Conservation (phyloP, 2,329 filamentous ascomycete genomes). For the Sordariomycetes sp. region DNA sequence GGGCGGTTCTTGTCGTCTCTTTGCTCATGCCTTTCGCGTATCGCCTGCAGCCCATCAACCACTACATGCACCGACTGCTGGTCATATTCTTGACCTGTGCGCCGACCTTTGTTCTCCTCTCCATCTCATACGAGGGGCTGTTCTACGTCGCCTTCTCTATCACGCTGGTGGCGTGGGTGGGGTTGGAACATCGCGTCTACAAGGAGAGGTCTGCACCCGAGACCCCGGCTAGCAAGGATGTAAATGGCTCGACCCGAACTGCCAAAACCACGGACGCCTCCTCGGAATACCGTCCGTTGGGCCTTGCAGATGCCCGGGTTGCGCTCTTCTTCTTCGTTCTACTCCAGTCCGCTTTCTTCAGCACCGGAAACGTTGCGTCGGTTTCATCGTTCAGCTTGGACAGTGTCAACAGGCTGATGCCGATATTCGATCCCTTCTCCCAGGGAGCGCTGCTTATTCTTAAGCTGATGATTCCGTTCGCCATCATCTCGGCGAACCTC, state of each 20-base stretch:
- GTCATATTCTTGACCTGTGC: constrained; percentile 89
- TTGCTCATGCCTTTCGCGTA: constrained; percentile 74
- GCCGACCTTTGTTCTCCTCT: constrained; percentile 88
- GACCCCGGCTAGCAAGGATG: not conserved
- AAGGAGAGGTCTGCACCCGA: constrained; percentile 7
- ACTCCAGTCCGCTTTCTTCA: constrained; percentile 92
- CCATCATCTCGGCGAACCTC: constrained; percentile 83
- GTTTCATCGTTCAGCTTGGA: constrained; percentile 90
- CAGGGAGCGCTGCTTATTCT: constrained; percentile 79
- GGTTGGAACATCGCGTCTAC: constrained; percentile 69
- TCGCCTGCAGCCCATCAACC: constrained; percentile 64
- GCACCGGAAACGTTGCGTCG: constrained; percentile 90
- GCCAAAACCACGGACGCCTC: constrained; percentile 6
- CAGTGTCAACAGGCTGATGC: constrained; percentile 76
- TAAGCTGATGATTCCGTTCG: constrained; percentile 90
- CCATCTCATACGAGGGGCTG: constrained; percentile 92
- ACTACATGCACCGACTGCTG: constrained; percentile 83
- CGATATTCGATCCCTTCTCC: constrained; percentile 86
- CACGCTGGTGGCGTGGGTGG: constrained; percentile 78
- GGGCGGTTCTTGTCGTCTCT: constrained; percentile 60
- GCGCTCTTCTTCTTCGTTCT: constrained; percentile 93
- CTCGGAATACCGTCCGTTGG: constrained; percentile 50
- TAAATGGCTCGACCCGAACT: not conserved
- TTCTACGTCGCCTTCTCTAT: constrained; percentile 89
- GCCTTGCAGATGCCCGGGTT: constrained; percentile 74